These are phyloP conservation scores for Boletus reticuloceps DNA, from an alignment of 768 basidiomycete species.

Conservation along the genomic window DNA sequence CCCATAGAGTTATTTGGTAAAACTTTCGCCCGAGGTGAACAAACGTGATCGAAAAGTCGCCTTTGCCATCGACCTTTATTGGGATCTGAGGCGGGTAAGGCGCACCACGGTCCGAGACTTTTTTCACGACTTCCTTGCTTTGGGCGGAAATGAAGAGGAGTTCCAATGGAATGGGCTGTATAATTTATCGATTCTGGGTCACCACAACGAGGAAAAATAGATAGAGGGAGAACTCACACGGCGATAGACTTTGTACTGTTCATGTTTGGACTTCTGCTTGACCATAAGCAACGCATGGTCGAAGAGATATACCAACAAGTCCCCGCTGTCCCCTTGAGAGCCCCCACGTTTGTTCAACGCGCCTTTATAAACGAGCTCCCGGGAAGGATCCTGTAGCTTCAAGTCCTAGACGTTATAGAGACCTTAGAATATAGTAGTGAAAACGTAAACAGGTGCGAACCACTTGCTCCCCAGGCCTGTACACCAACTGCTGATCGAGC, in stretches of 20 bases:
- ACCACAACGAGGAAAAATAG: slow-evolving; percentile 2
- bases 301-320: slow-evolving; percentile 91
- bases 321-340: slow-evolving; percentile 73
- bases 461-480: slow-evolving; percentile 87
- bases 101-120: slow-evolving; percentile 38
- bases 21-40: slow-evolving; percentile 90
- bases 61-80: slow-evolving; percentile 63
- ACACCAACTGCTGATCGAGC: slow-evolving; percentile 87
- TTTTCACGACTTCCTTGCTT: slow-evolving; percentile 43
- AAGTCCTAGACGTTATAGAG: slow-evolving; percentile 57
- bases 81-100: slow-evolving; percentile 47
- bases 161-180: slow-evolving; percentile 93
- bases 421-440: background rate
- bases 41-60: slow-evolving; percentile 90
- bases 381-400: slow-evolving; percentile 78
- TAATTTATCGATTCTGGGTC: background rate
- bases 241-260: slow-evolving; percentile 91
- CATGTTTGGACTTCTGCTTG: slow-evolving; percentile 90
- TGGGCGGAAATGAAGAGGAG: slow-evolving; percentile 78
- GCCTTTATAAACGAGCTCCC: slow-evolving; percentile 92
- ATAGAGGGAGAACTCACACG: slow-evolving; percentile 53
- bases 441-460: slow-evolving; percentile 43
- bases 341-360: slow-evolving; percentile 81
- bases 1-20: slow-evolving; percentile 91
- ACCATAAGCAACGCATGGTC: slow-evolving; percentile 96